phyloP scores from a whole-genome alignment of 805 yeast genomes.

The Yamadazyma olivae region DNA sequence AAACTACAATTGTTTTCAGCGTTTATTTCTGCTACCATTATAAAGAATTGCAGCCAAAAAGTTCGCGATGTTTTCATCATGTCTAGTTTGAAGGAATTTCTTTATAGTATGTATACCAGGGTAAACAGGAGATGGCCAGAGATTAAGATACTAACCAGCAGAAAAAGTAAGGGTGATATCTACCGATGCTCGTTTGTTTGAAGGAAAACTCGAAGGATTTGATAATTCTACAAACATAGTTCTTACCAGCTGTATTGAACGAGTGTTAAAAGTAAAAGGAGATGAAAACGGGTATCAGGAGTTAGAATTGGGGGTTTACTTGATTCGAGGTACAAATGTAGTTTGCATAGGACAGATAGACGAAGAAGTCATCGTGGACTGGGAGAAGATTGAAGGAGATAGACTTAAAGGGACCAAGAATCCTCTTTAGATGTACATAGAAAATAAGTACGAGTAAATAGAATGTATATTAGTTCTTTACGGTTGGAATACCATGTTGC shows the following conservation, averaged over 20 bases:
- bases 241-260: slow-evolving; percentile 48
- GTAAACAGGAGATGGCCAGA: background rate
- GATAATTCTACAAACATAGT: slow-evolving; percentile 65
- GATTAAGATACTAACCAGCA: slow-evolving; percentile 12
- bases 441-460: too few species aligned
- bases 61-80: slow-evolving; percentile 11
- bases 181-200: slow-evolving; percentile 43
- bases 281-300: slow-evolving; percentile 36
- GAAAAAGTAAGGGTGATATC: slow-evolving; percentile 37
- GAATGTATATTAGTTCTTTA: too few species aligned
- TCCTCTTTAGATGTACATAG: slow-evolving; percentile 33
- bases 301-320: slow-evolving; percentile 44
- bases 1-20: too few species aligned
- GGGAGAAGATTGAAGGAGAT: slow-evolving; percentile 31
- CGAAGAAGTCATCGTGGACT: slow-evolving; percentile 38
- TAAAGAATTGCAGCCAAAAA: slow-evolving; percentile 1
- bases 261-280: slow-evolving; percentile 33
- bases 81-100: slow-evolving; percentile 31
- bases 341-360: slow-evolving; percentile 53
- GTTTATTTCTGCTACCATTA: too few species aligned
- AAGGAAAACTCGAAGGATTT: slow-evolving; percentile 50
- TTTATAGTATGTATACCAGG: slow-evolving; percentile 28
- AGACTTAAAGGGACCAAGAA: slow-evolving; percentile 38
- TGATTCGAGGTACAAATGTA: slow-evolving; percentile 59
- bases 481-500: slow-evolving; percentile 60